These are phyloP conservation scores for Dillenia turbinata DNA, from an alignment of 164 flowering plant species.

Conservation along the genomic window DNA sequence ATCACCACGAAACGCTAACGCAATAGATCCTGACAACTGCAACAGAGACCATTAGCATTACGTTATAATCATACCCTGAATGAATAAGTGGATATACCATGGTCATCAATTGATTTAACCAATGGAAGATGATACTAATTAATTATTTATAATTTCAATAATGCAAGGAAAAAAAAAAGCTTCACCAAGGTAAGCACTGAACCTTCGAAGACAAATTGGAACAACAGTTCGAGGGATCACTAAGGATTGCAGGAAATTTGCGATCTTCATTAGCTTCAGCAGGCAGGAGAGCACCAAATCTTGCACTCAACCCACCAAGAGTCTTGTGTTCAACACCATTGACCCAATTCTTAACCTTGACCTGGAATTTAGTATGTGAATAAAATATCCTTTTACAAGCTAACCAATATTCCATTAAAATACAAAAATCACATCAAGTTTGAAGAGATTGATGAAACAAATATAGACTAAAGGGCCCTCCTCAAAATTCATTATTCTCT, in stretches of 20 bases:
- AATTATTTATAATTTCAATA: too few species aligned
- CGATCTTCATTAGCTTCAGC: slow-evolving; percentile 25
- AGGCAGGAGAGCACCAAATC: slow-evolving; percentile 69
- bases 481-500: too few species aligned
- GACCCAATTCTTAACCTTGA: slow-evolving; percentile 73
- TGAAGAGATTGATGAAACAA: too few species aligned
- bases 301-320: slow-evolving; percentile 55
- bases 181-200: too few species aligned
- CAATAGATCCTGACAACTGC: slow-evolving; percentile 58
- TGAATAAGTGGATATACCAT: too few species aligned
- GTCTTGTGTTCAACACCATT: slow-evolving; percentile 42
- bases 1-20: slow-evolving; percentile 58
- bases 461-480: too few species aligned
- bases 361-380: slow-evolving; percentile 33
- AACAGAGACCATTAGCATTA: slow-evolving; percentile 3
- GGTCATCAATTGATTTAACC: too few species aligned
- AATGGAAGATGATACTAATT: too few species aligned
- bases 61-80: too few species aligned
- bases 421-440: too few species aligned
- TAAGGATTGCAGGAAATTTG: slow-evolving; percentile 40
- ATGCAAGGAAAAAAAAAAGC: background rate
- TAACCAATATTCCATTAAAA: too few species aligned
- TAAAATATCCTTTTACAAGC: too few species aligned
- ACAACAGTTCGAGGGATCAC: slow-evolving; percentile 60
- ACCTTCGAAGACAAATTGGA: slow-evolving; percentile 57